A percentile compares a stretch with the other conserved stretches of the same genome.
These are phyloP conservation scores for Dichomitus squalens DNA, from an alignment of 1,284 basidiomycete genomes.

Conservation along the genomic window DNA sequence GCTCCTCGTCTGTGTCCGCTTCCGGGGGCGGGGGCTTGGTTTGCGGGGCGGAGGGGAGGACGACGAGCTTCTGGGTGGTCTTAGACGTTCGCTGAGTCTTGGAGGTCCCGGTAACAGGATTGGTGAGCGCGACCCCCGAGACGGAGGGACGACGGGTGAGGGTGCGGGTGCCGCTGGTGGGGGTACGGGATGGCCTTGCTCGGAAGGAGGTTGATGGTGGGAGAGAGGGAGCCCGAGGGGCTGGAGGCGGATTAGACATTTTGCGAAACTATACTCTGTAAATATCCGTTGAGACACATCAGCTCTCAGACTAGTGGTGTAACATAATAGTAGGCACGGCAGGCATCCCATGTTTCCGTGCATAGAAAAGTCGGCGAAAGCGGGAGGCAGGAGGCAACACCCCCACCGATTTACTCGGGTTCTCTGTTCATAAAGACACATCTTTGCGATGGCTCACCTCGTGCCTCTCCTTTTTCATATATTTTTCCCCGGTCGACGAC, in stretches of 20 bases:
- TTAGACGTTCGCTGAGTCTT: conserved; percentile 81
- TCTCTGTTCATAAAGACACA: too few relatives aligned
- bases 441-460: too few relatives aligned
- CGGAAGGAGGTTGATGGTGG: conserved; percentile 19
- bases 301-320: not conserved
- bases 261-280: not conserved
- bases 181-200: conserved; percentile 23
- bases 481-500: too few relatives aligned
- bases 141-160: conserved; percentile 30
- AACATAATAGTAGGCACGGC: too few relatives aligned
- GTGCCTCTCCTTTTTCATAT: too few relatives aligned
- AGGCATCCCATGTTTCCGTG: too few relatives aligned
- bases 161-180: conserved; percentile 15
- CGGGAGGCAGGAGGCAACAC: too few relatives aligned
- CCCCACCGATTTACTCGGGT: too few relatives aligned
- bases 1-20: conserved; percentile 52
- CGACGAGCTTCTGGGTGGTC: conserved; percentile 89
- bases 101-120: conserved; percentile 29
- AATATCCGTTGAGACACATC: not conserved
- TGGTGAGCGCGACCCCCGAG: conserved; percentile 30
- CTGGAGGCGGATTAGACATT: conserved; percentile 27
- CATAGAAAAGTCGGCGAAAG: too few relatives aligned
- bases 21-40: conserved; percentile 72
- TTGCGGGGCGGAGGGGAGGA: conserved; percentile 90
- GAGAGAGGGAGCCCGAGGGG: conserved; percentile 12